phyloP scores from a whole-genome alignment of 2,329 filamentous ascomycete species.

The Epichloe aotearoae region DNA sequence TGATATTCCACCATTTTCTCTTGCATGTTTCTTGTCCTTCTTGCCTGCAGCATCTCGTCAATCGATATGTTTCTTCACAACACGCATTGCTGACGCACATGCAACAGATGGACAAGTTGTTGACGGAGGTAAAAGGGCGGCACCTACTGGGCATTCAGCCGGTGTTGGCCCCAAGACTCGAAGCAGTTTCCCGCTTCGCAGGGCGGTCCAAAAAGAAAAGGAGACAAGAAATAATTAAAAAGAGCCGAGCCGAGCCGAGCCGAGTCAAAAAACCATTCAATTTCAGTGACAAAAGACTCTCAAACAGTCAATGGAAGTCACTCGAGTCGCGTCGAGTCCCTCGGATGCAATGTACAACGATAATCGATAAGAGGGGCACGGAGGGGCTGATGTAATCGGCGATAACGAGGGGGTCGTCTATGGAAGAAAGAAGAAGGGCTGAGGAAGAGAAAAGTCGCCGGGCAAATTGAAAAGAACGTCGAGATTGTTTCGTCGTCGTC shows the following conservation, averaged over 20 bases:
- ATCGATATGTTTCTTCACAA: not conserved
- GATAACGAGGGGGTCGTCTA: not conserved
- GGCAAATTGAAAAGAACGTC: not conserved
- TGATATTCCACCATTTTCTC: conserved; percentile 37
- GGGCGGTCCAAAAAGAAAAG: conserved; percentile 7
- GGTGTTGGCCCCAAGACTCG: conserved; percentile 14
- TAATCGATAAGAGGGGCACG: conserved; percentile 5
- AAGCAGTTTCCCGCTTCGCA: conserved; percentile 21
- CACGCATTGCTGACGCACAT: not conserved
- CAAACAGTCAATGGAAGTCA: not conserved
- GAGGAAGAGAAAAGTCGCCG: not conserved
- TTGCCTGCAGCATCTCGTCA: conserved; percentile 15
- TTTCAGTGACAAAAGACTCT: not conserved
- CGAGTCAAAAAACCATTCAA: not conserved
- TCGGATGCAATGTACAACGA: not conserved
- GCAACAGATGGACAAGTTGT: not conserved
- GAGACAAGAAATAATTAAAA: not conserved
- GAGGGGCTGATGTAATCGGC: conserved; percentile 6
- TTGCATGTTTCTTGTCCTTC: conserved; percentile 43
- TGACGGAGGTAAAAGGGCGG: not conserved
- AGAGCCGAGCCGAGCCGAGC: not conserved
- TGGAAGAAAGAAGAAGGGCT: not conserved
- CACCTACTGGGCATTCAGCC: conserved; percentile 25
- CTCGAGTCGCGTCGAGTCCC: conserved; percentile 1
- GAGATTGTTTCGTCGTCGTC: not conserved